These are phyloP conservation scores for Penicillium expansum DNA, from an alignment of 2,329 filamentous ascomycete species.

Conservation along the genomic window DNA sequence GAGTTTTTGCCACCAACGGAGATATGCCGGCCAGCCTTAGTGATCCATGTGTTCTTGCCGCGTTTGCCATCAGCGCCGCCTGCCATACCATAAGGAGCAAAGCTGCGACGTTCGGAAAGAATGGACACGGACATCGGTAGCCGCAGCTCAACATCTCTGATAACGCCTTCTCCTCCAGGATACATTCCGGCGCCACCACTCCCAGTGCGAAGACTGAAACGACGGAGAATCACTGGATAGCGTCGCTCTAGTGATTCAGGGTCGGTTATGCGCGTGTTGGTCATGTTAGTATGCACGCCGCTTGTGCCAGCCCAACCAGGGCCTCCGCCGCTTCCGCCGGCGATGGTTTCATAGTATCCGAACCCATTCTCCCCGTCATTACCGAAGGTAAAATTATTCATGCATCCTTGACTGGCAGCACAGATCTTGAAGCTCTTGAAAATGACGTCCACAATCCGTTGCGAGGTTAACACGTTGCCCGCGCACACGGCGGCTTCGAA, in stretches of 20 bases:
- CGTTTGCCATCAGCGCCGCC: conserved; percentile 73
- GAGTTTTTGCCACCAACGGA: conserved; percentile 20
- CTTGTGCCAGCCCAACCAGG: conserved; percentile 68
- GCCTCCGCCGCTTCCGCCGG: conserved; percentile 70
- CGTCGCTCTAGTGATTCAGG: conserved; percentile 72
- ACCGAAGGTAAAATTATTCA: conserved; percentile 48
- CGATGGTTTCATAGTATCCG: conserved; percentile 80
- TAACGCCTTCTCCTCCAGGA: conserved; percentile 68
- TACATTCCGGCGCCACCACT: conserved; percentile 64
- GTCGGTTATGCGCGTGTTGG: conserved; percentile 79
- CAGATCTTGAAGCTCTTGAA: conserved; percentile 71
- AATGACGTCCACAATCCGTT: conserved; percentile 74
- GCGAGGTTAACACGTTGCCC: conserved; percentile 71
- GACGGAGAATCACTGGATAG: conserved; percentile 68
- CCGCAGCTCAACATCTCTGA: conserved; percentile 76
- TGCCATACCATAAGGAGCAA: conserved; percentile 71
- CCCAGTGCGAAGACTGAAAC: conserved; percentile 63
- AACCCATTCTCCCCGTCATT: conserved; percentile 43
- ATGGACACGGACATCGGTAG: conserved; percentile 73
- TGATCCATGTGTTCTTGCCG: conserved; percentile 78
- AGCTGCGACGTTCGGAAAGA: conserved; percentile 67
- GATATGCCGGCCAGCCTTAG: neutral
- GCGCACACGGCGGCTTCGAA: conserved; percentile 71
- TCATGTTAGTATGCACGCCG: conserved; percentile 78
- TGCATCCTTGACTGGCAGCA: conserved; percentile 70